These are phyloP conservation scores for Ulmus americana DNA, from an alignment of 331 rosid species.

Conservation along the genomic window DNA sequence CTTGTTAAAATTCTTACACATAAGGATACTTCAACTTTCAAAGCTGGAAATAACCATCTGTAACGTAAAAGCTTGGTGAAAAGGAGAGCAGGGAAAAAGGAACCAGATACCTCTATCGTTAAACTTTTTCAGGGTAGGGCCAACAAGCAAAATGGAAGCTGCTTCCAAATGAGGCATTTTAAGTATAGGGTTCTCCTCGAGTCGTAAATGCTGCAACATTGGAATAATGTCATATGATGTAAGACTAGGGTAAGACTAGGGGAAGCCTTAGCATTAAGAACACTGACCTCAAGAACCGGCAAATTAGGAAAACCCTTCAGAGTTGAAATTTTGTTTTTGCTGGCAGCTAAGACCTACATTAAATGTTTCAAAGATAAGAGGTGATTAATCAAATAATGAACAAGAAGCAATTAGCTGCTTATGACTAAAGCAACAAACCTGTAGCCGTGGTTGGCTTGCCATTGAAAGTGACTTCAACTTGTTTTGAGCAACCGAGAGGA, in stretches of 20 bases:
- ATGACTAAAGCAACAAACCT: slow-evolving; percentile 47
- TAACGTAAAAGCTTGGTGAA: too few species aligned
- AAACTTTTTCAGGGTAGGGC: slow-evolving; percentile 85
- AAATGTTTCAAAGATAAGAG: slow-evolving; percentile 10
- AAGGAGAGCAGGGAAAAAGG: too few species aligned
- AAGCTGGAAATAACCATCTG: background rate
- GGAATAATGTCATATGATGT: slow-evolving; percentile 21
- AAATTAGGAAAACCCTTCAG: slow-evolving; percentile 88
- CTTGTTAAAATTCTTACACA: background rate
- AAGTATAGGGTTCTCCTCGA: slow-evolving; percentile 94
- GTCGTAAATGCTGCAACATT: slow-evolving; percentile 74
- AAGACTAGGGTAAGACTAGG: too few species aligned
- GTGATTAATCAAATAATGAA: slow-evolving; percentile 2
- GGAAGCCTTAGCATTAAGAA: slow-evolving; percentile 11
- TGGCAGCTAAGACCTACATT: slow-evolving; percentile 96
- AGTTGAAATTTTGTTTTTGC: slow-evolving; percentile 87
- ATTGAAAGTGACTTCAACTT: slow-evolving; percentile 85
- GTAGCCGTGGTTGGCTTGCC: slow-evolving; percentile 99
- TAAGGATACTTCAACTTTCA: background rate
- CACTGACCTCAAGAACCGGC: slow-evolving; percentile 86
- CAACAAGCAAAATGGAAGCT: slow-evolving; percentile 88
- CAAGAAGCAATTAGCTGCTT: slow-evolving; percentile 2
- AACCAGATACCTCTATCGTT: slow-evolving; percentile 76
- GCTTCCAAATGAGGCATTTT: slow-evolving; percentile 93
- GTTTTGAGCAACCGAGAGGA: slow-evolving; percentile 98